Base-by-base conservation (phyloP, 805 yeast species). In the Ascoidea asiatica region DNA sequence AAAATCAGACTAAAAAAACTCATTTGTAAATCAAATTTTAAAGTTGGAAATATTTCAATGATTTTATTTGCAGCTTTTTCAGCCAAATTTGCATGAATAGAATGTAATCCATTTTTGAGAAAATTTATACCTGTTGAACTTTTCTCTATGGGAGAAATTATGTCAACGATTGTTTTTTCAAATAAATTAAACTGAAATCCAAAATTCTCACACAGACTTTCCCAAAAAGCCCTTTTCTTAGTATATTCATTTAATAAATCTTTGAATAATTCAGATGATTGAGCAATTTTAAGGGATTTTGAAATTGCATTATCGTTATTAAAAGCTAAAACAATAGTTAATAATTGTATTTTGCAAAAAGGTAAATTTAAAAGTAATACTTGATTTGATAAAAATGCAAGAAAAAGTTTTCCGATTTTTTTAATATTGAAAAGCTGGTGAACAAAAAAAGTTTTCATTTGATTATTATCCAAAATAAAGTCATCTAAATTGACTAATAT, bases 351-450 rank as follows among this genome's bases (percentile, higher is more conserved):
- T 55, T 87, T 83, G 19, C 85, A 66, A 19, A 62, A 69, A 19
- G 83, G 80, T 20, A 78, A 50, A 6, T 74, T 61, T 20, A 70
- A 63, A 6, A 63, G 52, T 37, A 65, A 57, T 54, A 85, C 82
- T 59, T 87, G 92, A 45, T 81, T 77, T 18, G 81, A 75, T 53
- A 86, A 67, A 51, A 79, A 83, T 0, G 88, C 73, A 44, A 79
- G 59, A 40, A 73, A 66, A 5, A 81, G 62, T 46, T 73, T 71
- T 15, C 80, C 81, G 39, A 72, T 77, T 52, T 71, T 74, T 56
- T 79, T 79, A 21, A 64, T 66, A 39, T 67, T 64, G 4, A 72
- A 53, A 22, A 65, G 42, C 8, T 50, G 38, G 17, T 38, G 48
- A 43, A 45, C 59, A 45, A 70, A 59, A 22, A 53, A 50, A 49